Evolutionary conservation across 2,329 filamentous ascomycete genomes (phyloP).

Genomic region (Alternaria brassicae): DNA sequence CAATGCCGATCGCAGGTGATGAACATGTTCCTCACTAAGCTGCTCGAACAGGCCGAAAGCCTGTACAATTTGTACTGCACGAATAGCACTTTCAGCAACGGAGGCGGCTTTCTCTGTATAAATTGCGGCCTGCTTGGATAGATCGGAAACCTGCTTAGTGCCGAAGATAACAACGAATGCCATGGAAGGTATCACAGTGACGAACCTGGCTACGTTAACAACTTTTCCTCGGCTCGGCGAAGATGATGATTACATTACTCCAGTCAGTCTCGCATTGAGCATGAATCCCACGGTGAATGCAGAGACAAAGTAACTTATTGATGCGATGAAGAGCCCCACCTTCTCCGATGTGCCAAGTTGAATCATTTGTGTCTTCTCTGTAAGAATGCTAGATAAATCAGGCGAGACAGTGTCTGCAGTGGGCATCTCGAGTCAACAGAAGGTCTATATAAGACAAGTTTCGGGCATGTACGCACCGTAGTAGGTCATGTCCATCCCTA

Average conservation of each 20-base stretch:
- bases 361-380: slow-evolving; percentile 56
- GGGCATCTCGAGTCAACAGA: not conserved
- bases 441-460: not conserved
- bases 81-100: slow-evolving; percentile 56
- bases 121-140: slow-evolving; percentile 48
- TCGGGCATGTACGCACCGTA: slow-evolving; percentile 37
- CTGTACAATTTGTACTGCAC: slow-evolving; percentile 57
- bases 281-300: slow-evolving; percentile 57
- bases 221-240: not conserved
- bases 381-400: slow-evolving; percentile 57
- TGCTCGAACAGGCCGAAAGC: slow-evolving; percentile 55
- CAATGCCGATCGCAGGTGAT: slow-evolving; percentile 45
- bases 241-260: slow-evolving; percentile 45
- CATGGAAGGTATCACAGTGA: slow-evolving; percentile 59
- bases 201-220: slow-evolving; percentile 37
- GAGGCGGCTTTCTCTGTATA: slow-evolving; percentile 53
- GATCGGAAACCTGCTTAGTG: slow-evolving; percentile 52
- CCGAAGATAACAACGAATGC: slow-evolving; percentile 53
- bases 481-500: slow-evolving; percentile 61
- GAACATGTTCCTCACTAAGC: slow-evolving; percentile 49
- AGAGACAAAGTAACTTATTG: slow-evolving; percentile 56
- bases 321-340: slow-evolving; percentile 56
- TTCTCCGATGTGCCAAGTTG: slow-evolving; percentile 58
- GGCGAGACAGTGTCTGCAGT: slow-evolving; percentile 54
- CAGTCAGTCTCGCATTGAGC: slow-evolving; percentile 52